Percentiles rank a stretch among this genome's conserved stretches.
These are phyloP conservation scores for Saksenaea oblongispora DNA, from an alignment of 371 early-diverging fungal species.

Conservation along the genomic window DNA sequence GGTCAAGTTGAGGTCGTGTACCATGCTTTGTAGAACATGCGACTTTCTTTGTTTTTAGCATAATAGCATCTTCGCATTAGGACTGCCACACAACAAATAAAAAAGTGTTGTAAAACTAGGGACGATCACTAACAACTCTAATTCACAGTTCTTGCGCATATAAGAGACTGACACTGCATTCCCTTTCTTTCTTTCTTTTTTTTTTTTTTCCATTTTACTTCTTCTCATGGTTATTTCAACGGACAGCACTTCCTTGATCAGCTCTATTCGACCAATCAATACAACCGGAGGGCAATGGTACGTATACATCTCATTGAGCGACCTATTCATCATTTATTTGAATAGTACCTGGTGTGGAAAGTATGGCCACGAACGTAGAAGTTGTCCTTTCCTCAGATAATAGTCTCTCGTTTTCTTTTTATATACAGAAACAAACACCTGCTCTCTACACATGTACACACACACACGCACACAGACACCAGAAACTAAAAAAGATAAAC, in stretches of 20 bases:
- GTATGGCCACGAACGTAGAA: constrained; percentile 11
- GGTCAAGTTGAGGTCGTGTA: not conserved
- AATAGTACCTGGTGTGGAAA: constrained; percentile 17
- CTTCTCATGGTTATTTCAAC: not conserved
- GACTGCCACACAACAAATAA: too few species aligned
- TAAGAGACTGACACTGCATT: not conserved
- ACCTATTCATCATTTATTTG: not conserved
- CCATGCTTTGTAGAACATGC: too few species aligned
- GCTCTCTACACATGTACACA: not conserved
- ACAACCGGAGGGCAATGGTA: constrained; percentile 21
- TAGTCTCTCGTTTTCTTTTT: not conserved
- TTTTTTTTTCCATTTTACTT: not conserved
- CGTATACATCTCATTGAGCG: not conserved
- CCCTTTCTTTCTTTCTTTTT: not conserved
- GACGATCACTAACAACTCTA: too few species aligned
- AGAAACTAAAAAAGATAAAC: not conserved
- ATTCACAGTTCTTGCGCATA: too few species aligned
- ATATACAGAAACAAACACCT: not conserved
- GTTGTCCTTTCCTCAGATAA: constrained; percentile 13
- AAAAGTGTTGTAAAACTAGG: too few species aligned
- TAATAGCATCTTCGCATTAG: too few species aligned
- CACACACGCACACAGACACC: not conserved
- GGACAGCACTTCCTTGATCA: not conserved
- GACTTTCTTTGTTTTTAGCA: too few species aligned
- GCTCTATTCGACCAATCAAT: constrained; percentile 6